A percentile compares a stretch with the other conserved stretches of the same genome.
Evolutionary conservation across 768 basidiomycete genomes (phyloP).

Genomic region (Heimioporus sp.): DNA sequence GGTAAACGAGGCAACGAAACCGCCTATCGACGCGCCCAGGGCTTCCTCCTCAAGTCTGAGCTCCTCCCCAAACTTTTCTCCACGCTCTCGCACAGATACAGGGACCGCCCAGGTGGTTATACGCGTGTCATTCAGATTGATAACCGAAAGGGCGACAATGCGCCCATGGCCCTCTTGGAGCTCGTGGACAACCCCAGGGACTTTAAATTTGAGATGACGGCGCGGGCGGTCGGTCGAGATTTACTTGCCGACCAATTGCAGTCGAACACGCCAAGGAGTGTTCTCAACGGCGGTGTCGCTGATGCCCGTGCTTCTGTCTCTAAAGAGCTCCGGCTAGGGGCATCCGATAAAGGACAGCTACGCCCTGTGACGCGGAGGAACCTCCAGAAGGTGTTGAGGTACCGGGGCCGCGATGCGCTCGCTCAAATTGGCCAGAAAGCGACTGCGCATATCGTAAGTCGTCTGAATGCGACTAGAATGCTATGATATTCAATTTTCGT

Average conservation of each 20-base stretch:
- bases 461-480: not conserved
- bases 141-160: conserved; percentile 89
- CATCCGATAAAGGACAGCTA: conserved; percentile 41
- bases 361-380: conserved; percentile 72
- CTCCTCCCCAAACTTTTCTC: conserved; percentile 83
- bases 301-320: conserved; percentile 47
- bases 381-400: conserved; percentile 70
- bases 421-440: conserved; percentile 54
- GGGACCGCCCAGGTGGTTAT: conserved; percentile 84
- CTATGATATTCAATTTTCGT: conserved; percentile 9
- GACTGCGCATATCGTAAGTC: conserved; percentile 62
- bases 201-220: conserved; percentile 83
- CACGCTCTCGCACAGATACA: conserved; percentile 78
- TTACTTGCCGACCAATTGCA: conserved; percentile 56
- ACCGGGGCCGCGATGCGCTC: conserved; percentile 46
- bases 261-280: conserved; percentile 38
- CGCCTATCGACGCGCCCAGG: conserved; percentile 68
- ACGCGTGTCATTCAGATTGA: conserved; percentile 92
- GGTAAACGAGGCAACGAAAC: conserved; percentile 81
- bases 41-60: conserved; percentile 72
- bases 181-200: conserved; percentile 95
- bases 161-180: conserved; percentile 87
- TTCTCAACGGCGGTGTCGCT: conserved; percentile 51
- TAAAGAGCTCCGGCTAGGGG: conserved; percentile 42
- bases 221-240: conserved; percentile 86